Evolutionary conservation across 352 stramenopile species (phyloP).

Genomic region (Discostella stelligera): DNA sequence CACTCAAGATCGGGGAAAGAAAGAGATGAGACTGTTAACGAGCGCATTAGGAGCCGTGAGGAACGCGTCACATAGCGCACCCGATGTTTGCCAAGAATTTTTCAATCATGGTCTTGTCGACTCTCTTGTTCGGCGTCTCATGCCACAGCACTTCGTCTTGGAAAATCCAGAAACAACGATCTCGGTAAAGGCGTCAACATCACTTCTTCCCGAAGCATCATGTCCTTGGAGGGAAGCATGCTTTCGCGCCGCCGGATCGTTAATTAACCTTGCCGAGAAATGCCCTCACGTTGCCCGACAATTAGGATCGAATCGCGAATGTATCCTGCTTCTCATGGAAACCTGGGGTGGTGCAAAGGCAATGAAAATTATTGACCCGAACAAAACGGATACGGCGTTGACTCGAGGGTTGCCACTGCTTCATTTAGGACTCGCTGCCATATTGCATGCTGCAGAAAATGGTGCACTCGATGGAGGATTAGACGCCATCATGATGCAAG

Average conservation of each 20-base stretch:
- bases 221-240: slow-evolving; percentile 45
- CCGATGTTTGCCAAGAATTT: slow-evolving; percentile 39
- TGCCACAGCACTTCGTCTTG: not conserved
- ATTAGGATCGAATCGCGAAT: slow-evolving; percentile 25
- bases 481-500: slow-evolving; percentile 32
- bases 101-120: slow-evolving; percentile 28
- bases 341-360: slow-evolving; percentile 39
- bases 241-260: slow-evolving; percentile 37
- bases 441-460: slow-evolving; percentile 34
- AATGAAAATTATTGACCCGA: slow-evolving; percentile 3
- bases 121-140: slow-evolving; percentile 31
- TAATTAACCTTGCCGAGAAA: slow-evolving; percentile 61
- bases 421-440: slow-evolving; percentile 45
- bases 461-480: slow-evolving; percentile 20
- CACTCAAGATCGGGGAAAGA: slow-evolving; percentile 26
- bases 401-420: slow-evolving; percentile 32
- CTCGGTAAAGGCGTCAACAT: not conserved
- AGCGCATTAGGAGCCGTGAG: slow-evolving; percentile 40
- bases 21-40: slow-evolving; percentile 42
- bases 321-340: slow-evolving; percentile 49
- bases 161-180: slow-evolving; percentile 4
- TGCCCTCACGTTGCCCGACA: slow-evolving; percentile 32
- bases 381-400: slow-evolving; percentile 26
- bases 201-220: slow-evolving; percentile 20
- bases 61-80: slow-evolving; percentile 52